These are phyloP conservation scores for Rhizopus delemar DNA, from an alignment of 371 early-diverging fungal genomes.

Conservation along the genomic window DNA sequence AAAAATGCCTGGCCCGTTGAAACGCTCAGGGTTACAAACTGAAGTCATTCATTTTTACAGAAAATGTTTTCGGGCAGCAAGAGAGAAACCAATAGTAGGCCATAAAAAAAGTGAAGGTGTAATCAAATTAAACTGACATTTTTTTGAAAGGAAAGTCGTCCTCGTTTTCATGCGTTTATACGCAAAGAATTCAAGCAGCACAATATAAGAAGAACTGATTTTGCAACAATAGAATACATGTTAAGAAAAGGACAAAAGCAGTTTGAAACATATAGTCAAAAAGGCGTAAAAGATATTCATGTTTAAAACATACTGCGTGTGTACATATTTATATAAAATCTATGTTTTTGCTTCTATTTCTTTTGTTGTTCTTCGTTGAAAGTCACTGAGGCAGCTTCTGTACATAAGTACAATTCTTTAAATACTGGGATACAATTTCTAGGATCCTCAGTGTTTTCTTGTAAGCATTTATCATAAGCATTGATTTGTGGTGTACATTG, in stretches of 20 bases:
- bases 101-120: background rate
- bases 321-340: conserved; percentile 4
- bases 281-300: conserved; percentile 62
- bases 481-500: conserved; percentile 69
- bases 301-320: conserved; percentile 29
- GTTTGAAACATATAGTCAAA: conserved; percentile 55
- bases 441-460: conserved; percentile 65
- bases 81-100: conserved; percentile 55
- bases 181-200: conserved; percentile 62
- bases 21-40: conserved; percentile 63
- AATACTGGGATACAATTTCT: conserved; percentile 64
- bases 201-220: conserved; percentile 56
- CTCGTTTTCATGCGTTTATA: conserved; percentile 61
- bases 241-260: conserved; percentile 59
- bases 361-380: conserved; percentile 34
- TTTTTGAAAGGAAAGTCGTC: conserved; percentile 46
- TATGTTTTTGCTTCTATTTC: conserved; percentile 9
- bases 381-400: conserved; percentile 55
- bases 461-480: conserved; percentile 68
- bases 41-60: conserved; percentile 61
- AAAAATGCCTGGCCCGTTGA: conserved; percentile 38
- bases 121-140: background rate
- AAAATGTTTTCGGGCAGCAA: conserved; percentile 60
- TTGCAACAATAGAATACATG: conserved; percentile 67
- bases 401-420: conserved; percentile 63